Evolutionary conservation across 306 rosid genomes (phyloP), one percentile per base, ranked within the genome.

Genomic region (Geum urbanum): DNA sequence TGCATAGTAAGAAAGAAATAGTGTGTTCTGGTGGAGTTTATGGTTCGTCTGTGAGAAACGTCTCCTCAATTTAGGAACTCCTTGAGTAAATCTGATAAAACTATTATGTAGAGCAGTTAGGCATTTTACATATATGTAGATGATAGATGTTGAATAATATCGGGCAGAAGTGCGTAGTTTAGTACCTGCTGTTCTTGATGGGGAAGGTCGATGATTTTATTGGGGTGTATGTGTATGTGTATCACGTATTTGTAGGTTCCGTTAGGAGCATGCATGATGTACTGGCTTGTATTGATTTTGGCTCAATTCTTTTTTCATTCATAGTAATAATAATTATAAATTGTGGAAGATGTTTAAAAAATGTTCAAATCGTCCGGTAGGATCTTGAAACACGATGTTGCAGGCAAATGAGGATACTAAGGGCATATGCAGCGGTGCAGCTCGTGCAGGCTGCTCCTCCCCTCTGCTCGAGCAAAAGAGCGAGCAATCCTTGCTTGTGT

Each of bases 1-100:
- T 76, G 85, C 84, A 9, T 84, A 82, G 77, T 77, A 67, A 37
- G 14, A 60, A 74, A 75, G 68, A 18, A 59, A 55, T 14, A 39
- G 64, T 59, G 15, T 32, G 64, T 43, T 15, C 40, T 66, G 66
- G 80, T 24, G 8, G 27, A 24, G 18, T 47, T 54, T 39, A 45
- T 69, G 32, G 35, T 58, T 65, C 58, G 43, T 32, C 52, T 19
- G 22, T 46, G 59, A 13, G 61, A 51, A 50, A 39, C 49, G 8
- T 67, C 52, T 24, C 24, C 63, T 61, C 32, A 35, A n/a, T 8
- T 44, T 9, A 19, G 71, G 57, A 66, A 66, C 18, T 15, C 16
- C 11, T 16, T 16, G 16, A 67, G 71, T 45, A 67, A 45, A 27
- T 45, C 32, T 32, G 57, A 27, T 55, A 55, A 55, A 27, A 4